These are phyloP conservation scores for Solanum appendiculatum DNA, from an alignment of 257 asterid genomes.

Conservation along the genomic window DNA sequence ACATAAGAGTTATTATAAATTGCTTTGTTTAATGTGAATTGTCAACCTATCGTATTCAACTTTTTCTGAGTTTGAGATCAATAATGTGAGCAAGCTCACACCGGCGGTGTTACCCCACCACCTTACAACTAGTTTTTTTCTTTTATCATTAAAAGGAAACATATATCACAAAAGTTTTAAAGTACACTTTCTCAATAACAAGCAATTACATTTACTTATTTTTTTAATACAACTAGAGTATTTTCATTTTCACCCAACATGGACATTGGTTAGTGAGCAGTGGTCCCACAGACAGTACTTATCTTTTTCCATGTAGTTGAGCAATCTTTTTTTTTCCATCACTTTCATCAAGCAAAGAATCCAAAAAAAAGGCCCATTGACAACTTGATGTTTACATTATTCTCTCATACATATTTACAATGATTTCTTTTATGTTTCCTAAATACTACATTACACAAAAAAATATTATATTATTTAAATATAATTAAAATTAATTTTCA, in stretches of 20 bases:
- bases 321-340: neutral
- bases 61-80: neutral
- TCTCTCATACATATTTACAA: neutral
- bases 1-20: too few species aligned
- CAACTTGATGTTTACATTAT: conserved; percentile 3
- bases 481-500: too few species aligned
- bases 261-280: neutral
- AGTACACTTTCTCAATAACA: neutral
- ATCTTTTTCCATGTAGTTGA: conserved; percentile 2
- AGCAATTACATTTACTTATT: neutral
- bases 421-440: neutral
- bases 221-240: neutral
- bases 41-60: neutral
- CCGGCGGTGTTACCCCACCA: neutral
- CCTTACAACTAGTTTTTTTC: neutral
- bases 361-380: conserved; percentile 7
- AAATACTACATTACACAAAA: neutral
- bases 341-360: conserved; percentile 17
- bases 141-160: neutral
- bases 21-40: rapidly evolving
- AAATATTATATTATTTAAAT: too few species aligned
- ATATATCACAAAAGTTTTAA: neutral
- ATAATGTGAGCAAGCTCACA: neutral
- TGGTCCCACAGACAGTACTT: neutral
- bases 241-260: neutral